These are phyloP conservation scores for Gryganskiella cystojenkinii DNA, from an alignment of 192 early-diverging fungal genomes.

Conservation along the genomic window DNA sequence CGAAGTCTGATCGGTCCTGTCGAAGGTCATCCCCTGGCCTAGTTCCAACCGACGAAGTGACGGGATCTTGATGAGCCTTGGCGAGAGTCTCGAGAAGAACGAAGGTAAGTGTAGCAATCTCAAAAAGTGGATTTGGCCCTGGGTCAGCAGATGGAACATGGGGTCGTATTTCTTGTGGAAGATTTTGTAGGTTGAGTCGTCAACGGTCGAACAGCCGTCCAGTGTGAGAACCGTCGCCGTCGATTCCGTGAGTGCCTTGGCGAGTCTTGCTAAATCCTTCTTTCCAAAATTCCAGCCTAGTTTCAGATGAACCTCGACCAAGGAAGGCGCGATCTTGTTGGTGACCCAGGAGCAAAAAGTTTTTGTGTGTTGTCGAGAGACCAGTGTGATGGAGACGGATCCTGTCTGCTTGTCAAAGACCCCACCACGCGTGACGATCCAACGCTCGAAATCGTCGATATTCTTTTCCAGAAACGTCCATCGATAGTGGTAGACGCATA, in stretches of 20 bases:
- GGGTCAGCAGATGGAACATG: constrained; percentile 27
- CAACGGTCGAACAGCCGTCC: constrained; percentile 25
- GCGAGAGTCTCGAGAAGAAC: constrained; percentile 27
- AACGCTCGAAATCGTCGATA: constrained; percentile 46
- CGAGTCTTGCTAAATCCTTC: constrained; percentile 39
- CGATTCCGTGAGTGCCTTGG: constrained; percentile 27
- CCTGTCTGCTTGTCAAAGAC: constrained; percentile 46
- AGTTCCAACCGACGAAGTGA: constrained; percentile 29
- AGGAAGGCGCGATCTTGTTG: constrained; percentile 46
- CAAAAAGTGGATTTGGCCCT: constrained; percentile 36
- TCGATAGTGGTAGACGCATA: constrained; percentile 46
- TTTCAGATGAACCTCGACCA: constrained; percentile 45
- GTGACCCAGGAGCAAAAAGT: constrained; percentile 50
- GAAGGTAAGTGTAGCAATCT: constrained; percentile 29
- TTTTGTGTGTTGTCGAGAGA: constrained; percentile 28
- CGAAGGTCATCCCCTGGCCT: constrained; percentile 30
- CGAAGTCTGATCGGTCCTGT: constrained; percentile 6
- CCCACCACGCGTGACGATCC: constrained; percentile 40
- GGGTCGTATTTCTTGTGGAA: constrained; percentile 50
- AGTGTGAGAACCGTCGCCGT: constrained; percentile 43
- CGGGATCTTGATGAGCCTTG: constrained; percentile 21
- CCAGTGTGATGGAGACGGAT: constrained; percentile 30
- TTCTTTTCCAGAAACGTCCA: constrained; percentile 52
- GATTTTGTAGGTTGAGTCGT: constrained; percentile 26
- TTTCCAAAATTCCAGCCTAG: constrained; percentile 46